Evolutionary conservation across 495 filamentous ascomycete species (phyloP).

Genomic region (Aspergillus sclerotiicarbonarius): DNA sequence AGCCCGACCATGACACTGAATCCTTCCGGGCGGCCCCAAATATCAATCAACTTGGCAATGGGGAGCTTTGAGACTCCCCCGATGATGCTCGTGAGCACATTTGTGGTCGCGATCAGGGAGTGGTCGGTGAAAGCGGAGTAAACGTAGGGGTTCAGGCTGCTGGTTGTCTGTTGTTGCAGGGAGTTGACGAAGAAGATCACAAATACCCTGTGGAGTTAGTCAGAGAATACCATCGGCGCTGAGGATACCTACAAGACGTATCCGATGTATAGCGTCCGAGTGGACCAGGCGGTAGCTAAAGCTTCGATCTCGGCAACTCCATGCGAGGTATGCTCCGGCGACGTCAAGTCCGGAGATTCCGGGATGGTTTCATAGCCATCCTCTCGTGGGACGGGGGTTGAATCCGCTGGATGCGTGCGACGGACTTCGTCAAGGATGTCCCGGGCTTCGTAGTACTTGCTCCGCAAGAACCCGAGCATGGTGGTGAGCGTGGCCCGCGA

Average conservation of each 20-base stretch:
- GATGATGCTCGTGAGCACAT: constrained; percentile 19
- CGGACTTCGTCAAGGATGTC: not conserved
- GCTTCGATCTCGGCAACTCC: constrained; percentile 12
- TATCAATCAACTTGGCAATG: constrained; percentile 60
- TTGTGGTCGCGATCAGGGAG: constrained; percentile 20
- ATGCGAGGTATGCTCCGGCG: constrained; percentile 1
- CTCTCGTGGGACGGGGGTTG: not conserved
- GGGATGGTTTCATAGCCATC: constrained; percentile 9
- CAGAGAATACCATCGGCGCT: not conserved
- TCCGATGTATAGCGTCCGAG: constrained; percentile 1
- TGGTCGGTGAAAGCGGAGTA: constrained; percentile 21
- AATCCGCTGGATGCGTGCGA: not conserved
- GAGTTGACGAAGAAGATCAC: constrained; percentile 32
- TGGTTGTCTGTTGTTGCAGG: constrained; percentile 20
- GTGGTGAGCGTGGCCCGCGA: not conserved
- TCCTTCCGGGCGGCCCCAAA: constrained; percentile 47
- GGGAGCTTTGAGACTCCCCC: constrained; percentile 55
- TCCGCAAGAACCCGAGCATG: constrained; percentile 4
- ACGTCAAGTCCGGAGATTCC: not conserved
- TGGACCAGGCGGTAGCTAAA: constrained; percentile 8
- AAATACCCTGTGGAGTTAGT: not conserved
- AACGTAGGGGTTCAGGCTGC: constrained; percentile 12
- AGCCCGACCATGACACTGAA: not conserved
- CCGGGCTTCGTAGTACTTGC: not conserved
- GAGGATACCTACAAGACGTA: constrained; percentile 2